phyloP scores from a whole-genome alignment of 1,284 basidiomycete species.

The Anthracocystis walkeri region DNA sequence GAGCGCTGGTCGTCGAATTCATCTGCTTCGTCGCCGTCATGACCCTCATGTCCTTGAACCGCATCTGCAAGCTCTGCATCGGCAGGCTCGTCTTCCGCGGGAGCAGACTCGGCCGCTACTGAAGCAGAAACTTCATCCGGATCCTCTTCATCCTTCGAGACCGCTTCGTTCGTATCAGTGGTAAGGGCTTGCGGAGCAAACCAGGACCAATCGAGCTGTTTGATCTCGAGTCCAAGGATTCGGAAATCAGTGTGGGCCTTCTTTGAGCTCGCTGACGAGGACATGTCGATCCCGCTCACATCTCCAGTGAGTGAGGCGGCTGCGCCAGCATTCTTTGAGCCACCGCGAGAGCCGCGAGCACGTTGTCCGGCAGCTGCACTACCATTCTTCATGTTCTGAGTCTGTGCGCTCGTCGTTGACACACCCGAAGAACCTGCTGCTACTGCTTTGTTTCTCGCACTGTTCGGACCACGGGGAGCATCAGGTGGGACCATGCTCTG shows the following conservation, averaged over 20 bases:
- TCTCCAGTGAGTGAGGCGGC: constrained; percentile 4
- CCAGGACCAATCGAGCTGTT: constrained; percentile 58
- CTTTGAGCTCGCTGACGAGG: constrained; percentile 15
- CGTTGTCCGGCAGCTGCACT: constrained; percentile 5
- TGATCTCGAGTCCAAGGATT: constrained; percentile 53
- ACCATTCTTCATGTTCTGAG: not conserved
- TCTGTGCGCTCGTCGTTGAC: not conserved
- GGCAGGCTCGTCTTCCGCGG: not conserved
- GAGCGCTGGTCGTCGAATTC: not conserved
- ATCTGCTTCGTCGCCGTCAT: constrained; percentile 1
- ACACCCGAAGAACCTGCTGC: constrained; percentile 5
- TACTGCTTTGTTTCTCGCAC: constrained; percentile 18
- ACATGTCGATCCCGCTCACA: not conserved
- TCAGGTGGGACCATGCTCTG: constrained; percentile 43
- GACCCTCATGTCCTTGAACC: not conserved
- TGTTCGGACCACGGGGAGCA: constrained; percentile 43
- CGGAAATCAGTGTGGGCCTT: constrained; percentile 54
- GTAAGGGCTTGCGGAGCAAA: constrained; percentile 13
- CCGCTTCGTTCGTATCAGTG: not conserved
- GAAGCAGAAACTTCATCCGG: not conserved
- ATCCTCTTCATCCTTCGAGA: constrained; percentile 6
- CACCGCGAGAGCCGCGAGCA: constrained; percentile 6
- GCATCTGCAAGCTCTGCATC: not conserved
- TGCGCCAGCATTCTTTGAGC: not conserved
- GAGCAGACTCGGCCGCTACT: not conserved